Base-by-base conservation (phyloP, 176 grass and related monocot genomes). In the Rhynchospora tenuis region DNA sequence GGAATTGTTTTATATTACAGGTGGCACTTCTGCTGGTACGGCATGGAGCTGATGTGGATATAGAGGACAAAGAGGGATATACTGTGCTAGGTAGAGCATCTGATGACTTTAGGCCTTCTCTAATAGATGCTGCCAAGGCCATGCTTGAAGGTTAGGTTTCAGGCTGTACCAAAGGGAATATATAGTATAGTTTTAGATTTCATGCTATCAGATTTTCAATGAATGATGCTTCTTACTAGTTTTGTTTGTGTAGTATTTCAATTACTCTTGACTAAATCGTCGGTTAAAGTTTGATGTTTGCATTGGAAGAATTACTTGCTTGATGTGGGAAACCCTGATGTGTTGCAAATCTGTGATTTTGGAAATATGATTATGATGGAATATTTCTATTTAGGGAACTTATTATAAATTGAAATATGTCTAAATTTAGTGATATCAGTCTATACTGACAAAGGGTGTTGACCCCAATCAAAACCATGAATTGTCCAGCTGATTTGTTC, bases 31-130 rank as follows among this genome's bases (percentile, higher is more conserved):
- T 99, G 80, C 59, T 99, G 14, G 75, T 99, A 68, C 91, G 96
- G 50, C 93, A 99, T 83, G 91, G 91, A 63, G 96, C 96, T 57
- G 83, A 93, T 88, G 93, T 93, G 43, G 96, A 95, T 31, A 56
- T 89, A 74, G 91, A 95, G 81, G 93, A 95, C 71, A 92, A 90
- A 79, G 96, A 99, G 85, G 96, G 96, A 38, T 99, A 92, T 31
- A 93, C 96, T 52, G 96, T 86, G 2, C 86, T 99, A 59, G 96
- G 93, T 22, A 84, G 88, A 84, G 96, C 93, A 46, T 93, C 93
- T 6, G 61, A 81, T 44, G 82, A 83, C 58, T 88, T 95, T 43
- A 93, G 96, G 71, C 84, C 88, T 80, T 68, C 85, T 9, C 85
- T 99, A 15, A 83, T 95, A 50, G 89, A 99, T 86, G 89, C 96